Base-by-base conservation (phyloP, 1,284 basidiomycete species). In the Pseudozyma sp. region DNA sequence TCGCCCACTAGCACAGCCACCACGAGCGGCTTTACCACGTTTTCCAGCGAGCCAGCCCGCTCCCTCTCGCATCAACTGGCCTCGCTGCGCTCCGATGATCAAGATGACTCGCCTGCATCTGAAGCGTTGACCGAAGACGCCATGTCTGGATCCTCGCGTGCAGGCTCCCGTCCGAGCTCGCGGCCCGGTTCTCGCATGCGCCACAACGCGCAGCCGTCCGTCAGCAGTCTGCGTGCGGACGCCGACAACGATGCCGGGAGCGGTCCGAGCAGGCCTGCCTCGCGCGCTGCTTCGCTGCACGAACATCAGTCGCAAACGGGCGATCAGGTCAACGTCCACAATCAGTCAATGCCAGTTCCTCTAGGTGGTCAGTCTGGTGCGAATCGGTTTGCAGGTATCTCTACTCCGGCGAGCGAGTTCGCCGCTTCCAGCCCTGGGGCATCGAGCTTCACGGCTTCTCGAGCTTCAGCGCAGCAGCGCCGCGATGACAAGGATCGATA, bases 401-500 rank as follows among this genome's bases (percentile, higher is more conserved):
- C 44, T 16, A n/a, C 48, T 4, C 29, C 62, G 17, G 39, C 34
- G 16, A 60, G 33, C 46, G 66, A 55, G 10, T 43, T 47, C n/a
- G 5, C 13, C 34, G 51, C 60, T 7, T 31, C 60, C 10, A 68
- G 37, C 37, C 31, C 24, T 37, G 43, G 9, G n/a, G 11, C 40
- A 42, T 54, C 13, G 44, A 37, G 4, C 9, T 47, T 35, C 37
- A 39, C 31, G 52, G 37, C 39, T 35, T 10, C 33, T 47, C 60
- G 17, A 54, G 43, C 52, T 11, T n/a, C 55, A 5, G 35, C 53
- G 31, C 51, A 60, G 31, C 55, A 60, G 42, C 59, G 61, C 19
- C 57, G 61, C 33, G 65, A 62, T 8, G 71, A 74, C 16, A 65
- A 66, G 50, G 67, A 69, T 16, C 59, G 60, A 17, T 69, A 49